Base-by-base conservation (phyloP, 352 stramenopile genomes). In the Bremia lactucae region DNA sequence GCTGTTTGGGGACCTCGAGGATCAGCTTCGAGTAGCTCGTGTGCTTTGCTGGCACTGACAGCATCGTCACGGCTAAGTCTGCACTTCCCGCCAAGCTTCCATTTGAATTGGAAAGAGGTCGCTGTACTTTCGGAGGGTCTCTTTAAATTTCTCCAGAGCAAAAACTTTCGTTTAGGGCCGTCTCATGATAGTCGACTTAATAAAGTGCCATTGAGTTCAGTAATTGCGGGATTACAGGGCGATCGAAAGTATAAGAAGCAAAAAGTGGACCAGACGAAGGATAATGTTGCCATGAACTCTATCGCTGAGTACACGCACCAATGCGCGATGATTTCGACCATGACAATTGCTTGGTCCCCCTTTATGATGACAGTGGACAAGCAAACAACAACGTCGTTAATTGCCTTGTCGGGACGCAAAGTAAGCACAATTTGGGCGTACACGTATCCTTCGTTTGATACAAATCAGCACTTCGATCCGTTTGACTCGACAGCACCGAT, bases 41-140 rank as follows among this genome's bases (percentile, higher is more conserved):
- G 79, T 35, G 79, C 79, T 31, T 42, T 91, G 14, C 46, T 88
- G 18, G 59, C 66, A 18, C 62, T 91, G 20, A 82, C 66, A 19
- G 65, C 76, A 3, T 68, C 65, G 6, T 68, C 64, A 10, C 59
- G 77, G 25, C 53, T 87, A 34, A 78, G 60, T 50, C 52, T 91
- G 16, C 70, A 89, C 45, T 82, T 87, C 25, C 63, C 76, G 7
- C 76, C 76, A n/a, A 83, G 72, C 39, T 84, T 89, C 47, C 67
- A 87, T 44, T 60, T 91, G 51, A 80, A 69, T 43, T 91, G 79
- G 79, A 73, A 75, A 20, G 55, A 86, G 46, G 59, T 62, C 14
- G 70, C 59, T 2, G 74, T 87, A 22, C 70, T 91, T 18, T 91
- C 79, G 0, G 77, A 89, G 29, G 68, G 56, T 9, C 34, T 91